A percentile compares a stretch with the other conserved stretches of the same genome.
phyloP scores from a whole-genome alignment of 306 rosid species.

The Cicer cuneatum region DNA sequence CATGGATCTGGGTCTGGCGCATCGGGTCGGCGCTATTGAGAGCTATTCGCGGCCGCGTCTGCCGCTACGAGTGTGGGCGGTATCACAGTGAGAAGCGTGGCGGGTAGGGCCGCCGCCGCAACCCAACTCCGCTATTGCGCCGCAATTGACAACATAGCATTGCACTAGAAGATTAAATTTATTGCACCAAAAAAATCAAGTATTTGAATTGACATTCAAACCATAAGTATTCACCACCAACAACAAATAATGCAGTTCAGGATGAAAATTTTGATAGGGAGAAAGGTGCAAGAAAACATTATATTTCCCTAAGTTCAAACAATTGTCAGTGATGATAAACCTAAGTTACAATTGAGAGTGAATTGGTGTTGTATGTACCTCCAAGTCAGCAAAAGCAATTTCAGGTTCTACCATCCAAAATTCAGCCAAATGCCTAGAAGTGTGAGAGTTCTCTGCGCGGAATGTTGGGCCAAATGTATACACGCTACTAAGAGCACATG shows the following conservation, averaged over 20 bases:
- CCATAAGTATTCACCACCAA: neutral
- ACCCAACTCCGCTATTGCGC: no score
- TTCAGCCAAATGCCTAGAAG: conserved; percentile 96
- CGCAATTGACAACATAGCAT: no score
- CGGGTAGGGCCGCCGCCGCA: no score
- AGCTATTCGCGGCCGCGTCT: no score
- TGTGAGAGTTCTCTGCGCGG: conserved; percentile 97
- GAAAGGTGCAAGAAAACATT: neutral
- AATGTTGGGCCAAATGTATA: conserved; percentile 98
- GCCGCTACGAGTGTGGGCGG: no score
- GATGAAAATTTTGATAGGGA: neutral
- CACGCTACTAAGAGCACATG: conserved; percentile 83
- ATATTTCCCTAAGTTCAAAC: neutral
- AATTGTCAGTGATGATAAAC: neutral
- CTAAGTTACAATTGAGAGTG: neutral
- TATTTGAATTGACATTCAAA: neutral
- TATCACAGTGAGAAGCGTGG: no score
- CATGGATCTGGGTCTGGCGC: no score
- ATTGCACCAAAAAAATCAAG: conserved; percentile 30
- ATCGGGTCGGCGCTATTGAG: no score
- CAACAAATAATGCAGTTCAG: neutral
- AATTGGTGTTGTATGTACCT: conserved; percentile 54
- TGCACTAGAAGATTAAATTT: conserved; percentile 2
- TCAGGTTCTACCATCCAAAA: conserved; percentile 99
- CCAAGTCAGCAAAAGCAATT: conserved; percentile 90